Conservation (phyloP, 2,329 filamentous ascomycete species). For the Fusarium papillatum region DNA sequence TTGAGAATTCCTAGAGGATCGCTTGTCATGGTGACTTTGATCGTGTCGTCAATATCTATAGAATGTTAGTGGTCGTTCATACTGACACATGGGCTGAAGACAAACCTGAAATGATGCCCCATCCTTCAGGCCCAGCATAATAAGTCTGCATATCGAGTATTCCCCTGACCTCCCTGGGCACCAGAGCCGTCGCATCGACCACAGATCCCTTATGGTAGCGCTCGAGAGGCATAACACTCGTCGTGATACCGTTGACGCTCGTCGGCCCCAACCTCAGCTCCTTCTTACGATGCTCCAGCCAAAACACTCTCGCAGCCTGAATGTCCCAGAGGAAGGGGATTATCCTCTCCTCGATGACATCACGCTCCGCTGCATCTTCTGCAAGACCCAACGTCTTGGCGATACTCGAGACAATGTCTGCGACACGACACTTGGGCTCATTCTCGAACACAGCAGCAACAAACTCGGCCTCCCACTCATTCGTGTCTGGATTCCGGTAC, state of each 20-base stretch:
- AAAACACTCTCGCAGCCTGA: constrained; percentile 76
- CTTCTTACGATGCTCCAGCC: constrained; percentile 68
- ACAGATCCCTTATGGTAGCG: constrained; percentile 59
- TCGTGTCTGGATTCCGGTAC: constrained; percentile 66
- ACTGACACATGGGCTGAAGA: not conserved
- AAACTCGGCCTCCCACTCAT: constrained; percentile 84
- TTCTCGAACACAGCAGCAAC: constrained; percentile 86
- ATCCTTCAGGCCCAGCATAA: constrained; percentile 83
- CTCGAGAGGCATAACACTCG: constrained; percentile 69
- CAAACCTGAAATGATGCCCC: constrained; percentile 83
- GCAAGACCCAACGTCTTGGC: constrained; percentile 77
- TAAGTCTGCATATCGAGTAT: constrained; percentile 76
- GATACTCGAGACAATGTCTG: constrained; percentile 78
- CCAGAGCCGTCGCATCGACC: constrained; percentile 62
- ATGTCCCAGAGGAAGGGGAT: constrained; percentile 85
- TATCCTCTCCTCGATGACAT: constrained; percentile 76
- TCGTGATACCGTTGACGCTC: constrained; percentile 79
- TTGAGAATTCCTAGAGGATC: constrained; percentile 85
- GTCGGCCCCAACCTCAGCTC: constrained; percentile 75
- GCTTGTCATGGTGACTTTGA: constrained; percentile 89
- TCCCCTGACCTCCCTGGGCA: constrained; percentile 66
- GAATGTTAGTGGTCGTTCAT: constrained; percentile 23
- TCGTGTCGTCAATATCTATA: constrained; percentile 92
- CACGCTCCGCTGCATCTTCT: constrained; percentile 68
- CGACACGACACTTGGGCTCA: constrained; percentile 75